Percentiles rank a stretch among this genome's conserved stretches.
Evolutionary conservation across 805 yeast genomes (phyloP).

Genomic region (Nakazawaea laoshanensis): DNA sequence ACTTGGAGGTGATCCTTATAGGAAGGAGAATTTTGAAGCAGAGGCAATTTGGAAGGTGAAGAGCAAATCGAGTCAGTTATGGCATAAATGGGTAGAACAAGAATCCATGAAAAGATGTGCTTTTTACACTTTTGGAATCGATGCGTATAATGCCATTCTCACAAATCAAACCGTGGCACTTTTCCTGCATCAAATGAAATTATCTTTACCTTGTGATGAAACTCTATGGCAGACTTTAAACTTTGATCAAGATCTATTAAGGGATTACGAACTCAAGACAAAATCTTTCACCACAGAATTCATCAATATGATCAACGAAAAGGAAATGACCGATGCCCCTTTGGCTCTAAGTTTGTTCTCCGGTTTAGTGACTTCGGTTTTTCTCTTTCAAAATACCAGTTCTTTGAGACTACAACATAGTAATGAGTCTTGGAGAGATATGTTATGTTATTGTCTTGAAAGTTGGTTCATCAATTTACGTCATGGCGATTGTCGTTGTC

Average conservation of each 20-base stretch:
- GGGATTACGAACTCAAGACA: constrained; percentile 3
- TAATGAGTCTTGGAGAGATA: constrained; percentile 7
- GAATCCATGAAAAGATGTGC: constrained; percentile 70
- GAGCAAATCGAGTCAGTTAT: constrained; percentile 15
- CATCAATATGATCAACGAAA: constrained; percentile 7
- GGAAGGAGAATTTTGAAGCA: constrained; percentile 19
- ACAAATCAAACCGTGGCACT: constrained; percentile 5
- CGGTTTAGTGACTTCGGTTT: constrained; percentile 6
- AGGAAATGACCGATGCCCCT: background rate
- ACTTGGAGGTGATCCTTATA: constrained; percentile 32
- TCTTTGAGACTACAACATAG: constrained; percentile 1
- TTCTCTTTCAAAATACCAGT: constrained; percentile 8
- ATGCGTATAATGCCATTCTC: constrained; percentile 5
- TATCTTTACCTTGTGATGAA: constrained; percentile 58
- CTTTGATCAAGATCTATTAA: constrained; percentile 9
- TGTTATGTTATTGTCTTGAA: constrained; percentile 6
- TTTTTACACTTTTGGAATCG: constrained; percentile 12
- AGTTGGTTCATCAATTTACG: constrained; percentile 7
- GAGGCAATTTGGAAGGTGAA: constrained; percentile 12
- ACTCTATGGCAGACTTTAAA: constrained; percentile 38
- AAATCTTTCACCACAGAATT: constrained; percentile 5
- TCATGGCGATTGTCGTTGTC: constrained; percentile 1
- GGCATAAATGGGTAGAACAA: constrained; percentile 63
- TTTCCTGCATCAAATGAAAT: constrained; percentile 49
- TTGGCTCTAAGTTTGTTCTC: background rate